Conservation (phyloP, 2,329 filamentous ascomycete genomes). For the Claviceps quebecensis region DNA sequence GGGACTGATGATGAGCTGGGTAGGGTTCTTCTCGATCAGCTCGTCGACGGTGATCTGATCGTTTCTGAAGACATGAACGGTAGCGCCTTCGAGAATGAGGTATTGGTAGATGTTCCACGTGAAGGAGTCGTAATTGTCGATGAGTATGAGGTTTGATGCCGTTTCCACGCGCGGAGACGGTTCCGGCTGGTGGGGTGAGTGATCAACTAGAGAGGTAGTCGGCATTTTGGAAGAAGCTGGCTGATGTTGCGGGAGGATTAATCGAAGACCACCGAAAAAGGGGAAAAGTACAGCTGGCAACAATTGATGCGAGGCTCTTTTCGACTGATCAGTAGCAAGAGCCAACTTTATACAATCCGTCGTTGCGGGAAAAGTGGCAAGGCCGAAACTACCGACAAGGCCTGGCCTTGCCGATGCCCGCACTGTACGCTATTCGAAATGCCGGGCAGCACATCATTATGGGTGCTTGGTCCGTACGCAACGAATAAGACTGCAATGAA, state of each 20-base stretch:
- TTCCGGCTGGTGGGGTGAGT: constrained; percentile 75
- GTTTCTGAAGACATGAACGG: constrained; percentile 79
- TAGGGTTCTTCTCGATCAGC: constrained; percentile 69
- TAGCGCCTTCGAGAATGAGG: constrained; percentile 86
- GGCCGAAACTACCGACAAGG: background rate
- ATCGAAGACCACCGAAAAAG: background rate
- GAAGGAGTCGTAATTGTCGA: constrained; percentile 99
- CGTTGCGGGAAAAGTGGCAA: background rate
- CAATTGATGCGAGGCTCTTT: background rate
- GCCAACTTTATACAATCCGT: background rate
- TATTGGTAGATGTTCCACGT: constrained; percentile 99
- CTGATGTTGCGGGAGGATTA: background rate
- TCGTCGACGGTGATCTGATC: constrained; percentile 81
- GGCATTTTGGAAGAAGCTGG: constrained; percentile 26
- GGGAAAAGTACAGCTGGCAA: background rate
- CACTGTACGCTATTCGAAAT: background rate
- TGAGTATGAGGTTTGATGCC: constrained; percentile 82
- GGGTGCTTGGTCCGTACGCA: background rate
- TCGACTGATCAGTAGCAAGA: background rate
- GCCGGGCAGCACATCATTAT: background rate
- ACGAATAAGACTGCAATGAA: background rate
- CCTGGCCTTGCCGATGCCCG: background rate
- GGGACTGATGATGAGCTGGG: constrained; percentile 87
- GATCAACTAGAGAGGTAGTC: constrained; percentile 46
- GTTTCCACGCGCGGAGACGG: constrained; percentile 58